These are phyloP conservation scores for Nothophytophthora sp. DNA, from an alignment of 352 stramenopile species.

Conservation along the genomic window DNA sequence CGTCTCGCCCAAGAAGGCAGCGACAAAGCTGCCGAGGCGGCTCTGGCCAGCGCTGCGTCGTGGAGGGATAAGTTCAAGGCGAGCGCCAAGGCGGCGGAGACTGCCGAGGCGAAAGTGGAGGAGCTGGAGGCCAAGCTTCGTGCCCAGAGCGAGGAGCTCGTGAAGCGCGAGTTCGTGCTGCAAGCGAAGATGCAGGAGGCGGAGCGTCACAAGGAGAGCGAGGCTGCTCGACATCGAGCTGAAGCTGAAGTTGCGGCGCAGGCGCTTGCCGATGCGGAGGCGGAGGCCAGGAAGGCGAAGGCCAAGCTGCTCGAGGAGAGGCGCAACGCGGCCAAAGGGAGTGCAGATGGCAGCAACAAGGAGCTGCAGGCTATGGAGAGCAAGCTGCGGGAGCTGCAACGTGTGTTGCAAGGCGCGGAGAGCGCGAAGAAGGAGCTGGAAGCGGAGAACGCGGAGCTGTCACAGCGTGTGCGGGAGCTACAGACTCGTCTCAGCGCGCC, in stretches of 20 bases:
- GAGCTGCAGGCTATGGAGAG: slow-evolving; percentile 44
- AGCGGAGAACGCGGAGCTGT: slow-evolving; percentile 56
- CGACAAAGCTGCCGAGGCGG: slow-evolving; percentile 41
- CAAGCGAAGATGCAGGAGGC: slow-evolving; percentile 53
- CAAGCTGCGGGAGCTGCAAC: slow-evolving; percentile 37
- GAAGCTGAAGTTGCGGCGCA: slow-evolving; percentile 31
- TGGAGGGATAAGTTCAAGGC: slow-evolving; percentile 63
- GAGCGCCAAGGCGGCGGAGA: slow-evolving; percentile 31
- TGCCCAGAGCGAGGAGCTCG: slow-evolving; percentile 48
- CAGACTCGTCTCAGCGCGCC: slow-evolving; percentile 37
- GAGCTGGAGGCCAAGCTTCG: slow-evolving; percentile 54
- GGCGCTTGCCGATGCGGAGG: slow-evolving; percentile 32
- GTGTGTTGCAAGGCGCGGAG: slow-evolving; percentile 29
- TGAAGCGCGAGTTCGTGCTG: slow-evolving; percentile 64
- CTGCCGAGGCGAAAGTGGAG: slow-evolving; percentile 30
- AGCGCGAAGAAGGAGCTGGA: slow-evolving; percentile 40
- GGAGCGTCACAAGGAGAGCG: slow-evolving; percentile 54
- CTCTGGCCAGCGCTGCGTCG: slow-evolving; percentile 33
- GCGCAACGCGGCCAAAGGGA: slow-evolving; percentile 23
- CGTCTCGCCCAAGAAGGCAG: slow-evolving; percentile 36
- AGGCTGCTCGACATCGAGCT: slow-evolving; percentile 32
- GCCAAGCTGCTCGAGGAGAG: slow-evolving; percentile 23
- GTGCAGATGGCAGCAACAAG: slow-evolving; percentile 19
- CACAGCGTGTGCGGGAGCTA: slow-evolving; percentile 46
- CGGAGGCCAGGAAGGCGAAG: slow-evolving; percentile 24